A percentile compares a stretch with the other conserved stretches of the same genome.
Conservation (phyloP, 2,329 filamentous ascomycete species). For the Xylaria sp. region DNA sequence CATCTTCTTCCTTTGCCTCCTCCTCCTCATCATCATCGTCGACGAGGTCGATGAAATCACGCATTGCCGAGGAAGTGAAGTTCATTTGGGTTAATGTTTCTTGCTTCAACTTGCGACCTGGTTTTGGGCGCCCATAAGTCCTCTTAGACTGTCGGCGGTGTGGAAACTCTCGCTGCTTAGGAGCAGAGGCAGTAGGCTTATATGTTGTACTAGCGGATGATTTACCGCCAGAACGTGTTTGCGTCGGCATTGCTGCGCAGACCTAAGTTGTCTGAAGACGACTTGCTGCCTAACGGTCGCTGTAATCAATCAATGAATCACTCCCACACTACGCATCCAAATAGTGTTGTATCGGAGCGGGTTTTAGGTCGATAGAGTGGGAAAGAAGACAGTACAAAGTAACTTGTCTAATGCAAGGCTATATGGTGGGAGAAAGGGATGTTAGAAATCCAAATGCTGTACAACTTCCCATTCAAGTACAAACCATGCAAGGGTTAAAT, state of each 20-base stretch:
- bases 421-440: not conserved
- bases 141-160: slow-evolving; percentile 42
- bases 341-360: not conserved
- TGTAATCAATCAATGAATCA: slow-evolving; percentile 1
- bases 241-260: slow-evolving; percentile 42
- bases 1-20: slow-evolving; percentile 19
- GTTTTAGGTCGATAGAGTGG: not conserved
- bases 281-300: slow-evolving; percentile 13
- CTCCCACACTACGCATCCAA: not conserved
- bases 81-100: slow-evolving; percentile 49
- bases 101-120: slow-evolving; percentile 40
- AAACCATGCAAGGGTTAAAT: not conserved
- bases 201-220: slow-evolving; percentile 38
- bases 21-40: slow-evolving; percentile 37
- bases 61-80: slow-evolving; percentile 43
- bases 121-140: slow-evolving; percentile 45
- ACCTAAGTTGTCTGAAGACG: slow-evolving; percentile 3
- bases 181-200: slow-evolving; percentile 44
- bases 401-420: not conserved
- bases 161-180: slow-evolving; percentile 45
- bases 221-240: slow-evolving; percentile 42
- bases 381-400: not conserved
- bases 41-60: slow-evolving; percentile 36
- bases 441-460: not conserved
- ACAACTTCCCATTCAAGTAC: not conserved